phyloP scores from a whole-genome alignment of 2,329 filamentous ascomycete species.

The Akanthomyces uredinophilus region DNA sequence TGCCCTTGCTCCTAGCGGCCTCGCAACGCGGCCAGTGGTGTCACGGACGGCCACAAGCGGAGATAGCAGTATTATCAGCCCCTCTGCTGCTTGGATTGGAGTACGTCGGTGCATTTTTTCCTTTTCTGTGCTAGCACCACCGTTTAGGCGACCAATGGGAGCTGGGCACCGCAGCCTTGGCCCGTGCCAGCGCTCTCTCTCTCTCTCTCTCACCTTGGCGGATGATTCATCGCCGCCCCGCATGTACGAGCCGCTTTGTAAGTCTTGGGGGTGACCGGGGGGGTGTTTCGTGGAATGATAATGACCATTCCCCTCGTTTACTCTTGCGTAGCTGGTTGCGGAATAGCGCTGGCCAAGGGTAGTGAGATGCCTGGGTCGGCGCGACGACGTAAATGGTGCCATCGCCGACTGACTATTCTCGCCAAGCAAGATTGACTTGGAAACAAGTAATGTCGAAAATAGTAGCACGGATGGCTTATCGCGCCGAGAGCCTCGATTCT shows the following conservation, averaged over 20 bases:
- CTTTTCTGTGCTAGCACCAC: not conserved
- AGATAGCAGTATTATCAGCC: not conserved
- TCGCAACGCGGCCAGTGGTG: too few species aligned
- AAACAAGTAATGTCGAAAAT: not conserved
- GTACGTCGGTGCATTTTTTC: not conserved
- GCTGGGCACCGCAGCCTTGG: too few species aligned
- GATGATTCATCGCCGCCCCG: slow-evolving; percentile 1
- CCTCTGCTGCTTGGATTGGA: not conserved
- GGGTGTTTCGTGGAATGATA: not conserved
- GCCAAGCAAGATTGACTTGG: not conserved
- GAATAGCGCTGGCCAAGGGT: too few species aligned
- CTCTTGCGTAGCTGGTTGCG: too few species aligned
- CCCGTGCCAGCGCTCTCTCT: not conserved
- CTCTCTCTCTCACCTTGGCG: not conserved
- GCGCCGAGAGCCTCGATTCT: not conserved
- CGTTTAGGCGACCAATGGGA: not conserved
- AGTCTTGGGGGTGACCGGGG: not conserved
- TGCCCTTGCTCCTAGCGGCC: not conserved
- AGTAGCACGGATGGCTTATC: not conserved
- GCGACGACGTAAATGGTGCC: not conserved
- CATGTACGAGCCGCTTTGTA: not conserved
- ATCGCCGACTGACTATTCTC: not conserved
- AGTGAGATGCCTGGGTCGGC: not conserved
- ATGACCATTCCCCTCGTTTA: too few species aligned
- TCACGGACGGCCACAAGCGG: not conserved